These are phyloP conservation scores for Xylaria sp. DNA, from an alignment of 2,329 filamentous ascomycete species.

Conservation along the genomic window DNA sequence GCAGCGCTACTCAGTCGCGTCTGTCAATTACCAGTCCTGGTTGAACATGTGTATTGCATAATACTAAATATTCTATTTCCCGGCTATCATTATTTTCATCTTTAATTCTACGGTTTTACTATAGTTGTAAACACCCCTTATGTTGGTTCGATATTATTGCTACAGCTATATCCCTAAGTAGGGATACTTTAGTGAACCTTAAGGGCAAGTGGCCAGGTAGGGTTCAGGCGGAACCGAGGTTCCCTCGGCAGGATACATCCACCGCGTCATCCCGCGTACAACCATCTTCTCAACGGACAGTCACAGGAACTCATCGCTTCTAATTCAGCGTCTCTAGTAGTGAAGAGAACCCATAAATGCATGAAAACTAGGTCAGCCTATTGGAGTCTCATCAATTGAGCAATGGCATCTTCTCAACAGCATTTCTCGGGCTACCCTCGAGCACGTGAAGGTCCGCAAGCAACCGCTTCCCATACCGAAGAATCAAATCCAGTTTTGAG, in stretches of 20 bases:
- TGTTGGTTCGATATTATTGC: neutral
- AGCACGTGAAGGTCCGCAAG: constrained; percentile 45
- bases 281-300: neutral
- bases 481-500: constrained; percentile 76
- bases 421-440: constrained; percentile 47
- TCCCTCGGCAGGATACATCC: neutral
- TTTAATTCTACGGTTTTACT: neutral
- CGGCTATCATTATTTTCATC: neutral
- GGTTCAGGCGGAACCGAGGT: no score
- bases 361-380: constrained; percentile 33
- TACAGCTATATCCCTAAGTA: neutral
- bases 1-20: neutral
- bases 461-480: constrained; percentile 57
- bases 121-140: neutral
- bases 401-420: constrained; percentile 37
- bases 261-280: neutral
- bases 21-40: neutral
- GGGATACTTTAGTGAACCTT: neutral
- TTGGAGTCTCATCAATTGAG: neutral
- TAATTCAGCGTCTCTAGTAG: neutral
- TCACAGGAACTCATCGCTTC: constrained; percentile 5
- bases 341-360: neutral
- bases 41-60: neutral
- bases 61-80: neutral
- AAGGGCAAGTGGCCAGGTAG: neutral